Evolutionary conservation across 2,329 filamentous ascomycete species (phyloP).

Genomic region (Aspergillus flavus): DNA sequence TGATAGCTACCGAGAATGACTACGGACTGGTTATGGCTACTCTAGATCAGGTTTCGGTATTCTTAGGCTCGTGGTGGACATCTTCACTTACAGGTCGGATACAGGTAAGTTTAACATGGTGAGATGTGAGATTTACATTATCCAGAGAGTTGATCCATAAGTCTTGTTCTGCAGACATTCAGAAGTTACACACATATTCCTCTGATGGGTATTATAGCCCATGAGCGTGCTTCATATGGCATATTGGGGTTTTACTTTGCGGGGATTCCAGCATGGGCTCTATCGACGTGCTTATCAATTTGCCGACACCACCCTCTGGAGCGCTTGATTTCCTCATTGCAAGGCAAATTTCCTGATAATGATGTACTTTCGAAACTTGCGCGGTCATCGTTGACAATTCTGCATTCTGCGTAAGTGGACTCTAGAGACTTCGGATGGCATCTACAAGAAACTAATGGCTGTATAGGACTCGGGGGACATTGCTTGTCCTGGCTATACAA

Average conservation of each 20-base stretch:
- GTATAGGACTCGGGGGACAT: slow-evolving; percentile 35
- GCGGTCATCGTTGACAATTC: slow-evolving; percentile 29
- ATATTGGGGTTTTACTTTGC: slow-evolving; percentile 42
- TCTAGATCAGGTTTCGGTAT: slow-evolving; percentile 44
- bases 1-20: slow-evolving; percentile 46
- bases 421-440: neutral
- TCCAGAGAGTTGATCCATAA: slow-evolving; percentile 5
- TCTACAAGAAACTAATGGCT: slow-evolving; percentile 3
- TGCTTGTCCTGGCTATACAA: slow-evolving; percentile 44
- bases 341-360: slow-evolving; percentile 30
- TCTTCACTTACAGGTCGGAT: slow-evolving; percentile 41
- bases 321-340: slow-evolving; percentile 32
- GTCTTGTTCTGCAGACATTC: slow-evolving; percentile 36
- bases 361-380: slow-evolving; percentile 29
- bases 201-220: slow-evolving; percentile 39
- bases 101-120: slow-evolving; percentile 33
- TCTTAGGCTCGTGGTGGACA: slow-evolving; percentile 47
- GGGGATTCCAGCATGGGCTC: slow-evolving; percentile 44
- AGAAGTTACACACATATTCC: slow-evolving; percentile 40
- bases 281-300: slow-evolving; percentile 40
- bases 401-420: slow-evolving; percentile 33
- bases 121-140: neutral
- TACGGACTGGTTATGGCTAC: slow-evolving; percentile 46
- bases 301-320: slow-evolving; percentile 43
- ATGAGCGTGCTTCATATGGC: slow-evolving; percentile 39